phyloP scores from a whole-genome alignment of 2,329 filamentous ascomycete genomes.

The Claviceps quebecensis region DNA sequence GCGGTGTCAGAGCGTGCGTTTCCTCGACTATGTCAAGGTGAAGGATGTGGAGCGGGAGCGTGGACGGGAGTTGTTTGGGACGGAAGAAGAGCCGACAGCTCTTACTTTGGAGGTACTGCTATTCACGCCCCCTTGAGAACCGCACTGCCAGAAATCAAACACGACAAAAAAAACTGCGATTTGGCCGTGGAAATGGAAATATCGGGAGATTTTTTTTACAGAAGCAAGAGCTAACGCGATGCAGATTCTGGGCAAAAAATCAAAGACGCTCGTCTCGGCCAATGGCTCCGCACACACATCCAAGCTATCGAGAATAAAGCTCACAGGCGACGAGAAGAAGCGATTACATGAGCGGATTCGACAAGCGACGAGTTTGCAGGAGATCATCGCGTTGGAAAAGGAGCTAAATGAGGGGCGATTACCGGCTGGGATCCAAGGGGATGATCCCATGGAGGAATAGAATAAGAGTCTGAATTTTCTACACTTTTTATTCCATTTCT shows the following conservation, averaged over 20 bases:
- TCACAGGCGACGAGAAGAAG: conserved; percentile 81
- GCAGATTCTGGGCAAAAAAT: conserved; percentile 73
- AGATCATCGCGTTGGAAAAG: conserved; percentile 83
- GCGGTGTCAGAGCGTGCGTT: conserved; percentile 71
- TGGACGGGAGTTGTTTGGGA: conserved; percentile 74
- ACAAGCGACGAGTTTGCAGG: conserved; percentile 76
- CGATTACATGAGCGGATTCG: conserved; percentile 75
- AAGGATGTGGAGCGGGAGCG: conserved; percentile 69
- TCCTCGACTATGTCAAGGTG: conserved; percentile 86
- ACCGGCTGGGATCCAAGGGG: conserved; percentile 49
- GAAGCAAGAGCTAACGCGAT: conserved; percentile 1
- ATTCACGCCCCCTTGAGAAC: not conserved
- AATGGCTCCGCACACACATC: conserved; percentile 31
- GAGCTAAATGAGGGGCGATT: conserved; percentile 80
- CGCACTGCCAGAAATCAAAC: not conserved
- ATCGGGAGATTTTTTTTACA: too few relatives aligned
- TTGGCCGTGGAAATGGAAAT: too few relatives aligned
- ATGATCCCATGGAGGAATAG: conserved; percentile 47
- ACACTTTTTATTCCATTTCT: not conserved
- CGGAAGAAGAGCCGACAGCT: conserved; percentile 59
- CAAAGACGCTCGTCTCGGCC: conserved; percentile 48
- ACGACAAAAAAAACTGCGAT: not conserved
- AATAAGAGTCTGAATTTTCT: conserved; percentile 22
- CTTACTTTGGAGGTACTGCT: conserved; percentile 53
- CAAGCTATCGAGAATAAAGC: conserved; percentile 63